Base-by-base conservation (phyloP, 192 early-diverging fungal genomes). In the Gigaspora rosea region DNA sequence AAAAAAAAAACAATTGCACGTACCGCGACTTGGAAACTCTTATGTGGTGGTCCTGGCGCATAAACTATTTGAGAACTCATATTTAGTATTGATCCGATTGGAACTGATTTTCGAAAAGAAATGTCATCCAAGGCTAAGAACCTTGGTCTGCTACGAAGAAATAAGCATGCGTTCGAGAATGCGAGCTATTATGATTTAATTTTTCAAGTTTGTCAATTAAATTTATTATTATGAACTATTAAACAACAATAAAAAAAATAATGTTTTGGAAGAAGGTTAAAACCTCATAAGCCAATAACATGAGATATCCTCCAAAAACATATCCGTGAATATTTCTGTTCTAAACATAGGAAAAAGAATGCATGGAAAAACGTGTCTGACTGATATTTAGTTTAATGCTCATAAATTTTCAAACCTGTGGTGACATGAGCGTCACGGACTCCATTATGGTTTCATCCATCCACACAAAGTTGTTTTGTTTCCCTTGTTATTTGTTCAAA, bases 91-190 rank as follows among this genome's bases (percentile, higher is more conserved):
- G 90, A 88, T 0, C 94, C 94, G 70, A 97, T 92, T 50, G 86
- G 86, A 46, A 97, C 96, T 0, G 96, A 94, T 80, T 91, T 91
- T n/a, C 86, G 81, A 78, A 97, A 96, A 22, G 89, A 85, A 78
- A 92, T 90, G 61, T 91, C 90, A 74, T 94, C 91, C 33, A 93
- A 83, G 10, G 95, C 91, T 9, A 90, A 76, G 47, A 92, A 83
- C 5, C 77, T 82, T 2, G 90, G 88, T 35, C 88, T 80, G 49
- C 84, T 79, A 27, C 86, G 86, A 47, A 90, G 83, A 63, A 93
- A 94, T 11, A 94, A 79, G 0, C 89, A 85, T 3, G 90, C 94
- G 56, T 92, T 93, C 49, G 91, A 86, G 80, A 90, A 93, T 8
- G 94, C 92, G 0, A 96, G 86, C 82, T 66, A 16, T 15, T 3